A percentile compares a stretch with the other conserved stretches of the same genome.
Conservation (phyloP, 1,284 basidiomycete genomes). For the Cutaneotrichosporon cavernicola region DNA sequence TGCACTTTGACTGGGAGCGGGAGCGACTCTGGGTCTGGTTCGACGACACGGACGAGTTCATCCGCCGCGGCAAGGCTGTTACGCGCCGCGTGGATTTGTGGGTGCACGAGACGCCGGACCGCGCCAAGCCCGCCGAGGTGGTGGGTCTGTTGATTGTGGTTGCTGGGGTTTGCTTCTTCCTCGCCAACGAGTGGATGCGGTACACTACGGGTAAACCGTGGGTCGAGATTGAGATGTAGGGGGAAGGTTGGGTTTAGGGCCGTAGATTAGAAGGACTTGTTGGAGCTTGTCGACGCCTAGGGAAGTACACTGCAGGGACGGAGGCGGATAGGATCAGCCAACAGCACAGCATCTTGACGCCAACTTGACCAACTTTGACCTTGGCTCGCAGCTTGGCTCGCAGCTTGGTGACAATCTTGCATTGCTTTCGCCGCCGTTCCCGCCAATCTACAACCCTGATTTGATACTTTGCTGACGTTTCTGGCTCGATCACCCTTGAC, state of each 20-base stretch:
- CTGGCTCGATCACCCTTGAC: too few relatives aligned
- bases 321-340: too few relatives aligned
- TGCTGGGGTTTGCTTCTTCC: conserved; percentile 1
- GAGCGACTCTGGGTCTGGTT: conserved; percentile 47
- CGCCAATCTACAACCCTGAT: too few relatives aligned
- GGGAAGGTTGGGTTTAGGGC: neutral
- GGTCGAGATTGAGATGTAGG: conserved; percentile 7
- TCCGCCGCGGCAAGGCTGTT: conserved; percentile 9
- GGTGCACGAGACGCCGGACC: conserved; percentile 24
- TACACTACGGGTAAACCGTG: conserved; percentile 10
- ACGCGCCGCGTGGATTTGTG: conserved; percentile 41
- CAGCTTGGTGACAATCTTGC: too few relatives aligned
- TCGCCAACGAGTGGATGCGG: conserved; percentile 15
- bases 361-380: too few relatives aligned
- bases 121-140: neutral
- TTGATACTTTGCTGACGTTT: too few relatives aligned
- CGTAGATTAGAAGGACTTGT: neutral
- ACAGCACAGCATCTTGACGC: too few relatives aligned
- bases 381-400: too few relatives aligned
- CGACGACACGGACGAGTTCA: conserved; percentile 27
- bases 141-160: conserved; percentile 8
- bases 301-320: too few relatives aligned
- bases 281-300: too few relatives aligned
- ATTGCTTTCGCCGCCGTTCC: too few relatives aligned
- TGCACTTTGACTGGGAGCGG: conserved; percentile 34